phyloP scores from a whole-genome alignment of 2,329 filamentous ascomycete genomes.

The Monilinia vaccinii-corymbosi region DNA sequence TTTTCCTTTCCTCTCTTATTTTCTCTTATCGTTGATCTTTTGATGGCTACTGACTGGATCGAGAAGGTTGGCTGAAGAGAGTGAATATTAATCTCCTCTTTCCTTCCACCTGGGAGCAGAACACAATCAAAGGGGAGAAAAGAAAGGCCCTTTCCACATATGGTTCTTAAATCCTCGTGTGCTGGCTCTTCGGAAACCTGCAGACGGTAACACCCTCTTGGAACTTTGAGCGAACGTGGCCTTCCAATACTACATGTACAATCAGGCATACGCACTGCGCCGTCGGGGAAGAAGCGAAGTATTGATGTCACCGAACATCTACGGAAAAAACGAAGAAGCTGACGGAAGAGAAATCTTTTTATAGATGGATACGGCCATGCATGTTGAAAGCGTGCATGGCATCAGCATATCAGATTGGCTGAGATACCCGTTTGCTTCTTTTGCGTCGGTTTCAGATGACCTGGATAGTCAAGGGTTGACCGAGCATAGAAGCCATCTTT shows the following conservation, averaged over 20 bases:
- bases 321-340: too few species aligned
- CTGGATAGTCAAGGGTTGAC: too few species aligned
- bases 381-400: not conserved
- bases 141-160: not conserved
- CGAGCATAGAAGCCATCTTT: not conserved
- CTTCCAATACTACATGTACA: not conserved
- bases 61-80: not conserved
- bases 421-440: constrained; percentile 4
- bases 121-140: not conserved
- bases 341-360: not conserved
- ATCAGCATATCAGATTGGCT: not conserved
- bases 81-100: not conserved
- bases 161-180: not conserved
- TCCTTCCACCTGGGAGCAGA: not conserved
- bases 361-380: not conserved
- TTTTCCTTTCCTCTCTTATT: not conserved
- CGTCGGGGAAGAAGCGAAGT: not conserved
- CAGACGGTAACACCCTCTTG: constrained; percentile 4
- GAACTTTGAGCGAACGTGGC: constrained; percentile 1
- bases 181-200: constrained; percentile 11
- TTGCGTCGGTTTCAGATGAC: not conserved
- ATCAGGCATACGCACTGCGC: not conserved
- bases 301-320: not conserved
- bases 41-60: not conserved
- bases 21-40: too few species aligned